Evolutionary conservation across 345 rosid species (phyloP).

Genomic region (Lumnitzera littorea): DNA sequence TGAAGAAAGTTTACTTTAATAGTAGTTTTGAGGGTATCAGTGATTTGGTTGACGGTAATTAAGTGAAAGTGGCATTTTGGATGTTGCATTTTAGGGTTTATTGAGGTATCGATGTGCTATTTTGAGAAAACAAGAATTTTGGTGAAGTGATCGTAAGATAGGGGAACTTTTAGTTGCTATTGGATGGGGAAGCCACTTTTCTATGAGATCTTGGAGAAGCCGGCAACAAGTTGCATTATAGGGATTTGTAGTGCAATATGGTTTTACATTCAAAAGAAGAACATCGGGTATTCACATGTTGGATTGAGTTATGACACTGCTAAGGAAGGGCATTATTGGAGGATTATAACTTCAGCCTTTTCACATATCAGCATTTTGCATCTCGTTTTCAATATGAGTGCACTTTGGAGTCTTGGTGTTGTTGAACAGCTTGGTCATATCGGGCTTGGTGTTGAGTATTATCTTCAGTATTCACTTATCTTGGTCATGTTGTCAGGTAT

Average conservation of each 20-base stretch:
- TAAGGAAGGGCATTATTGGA: constrained; percentile 80
- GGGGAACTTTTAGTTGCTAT: neutral
- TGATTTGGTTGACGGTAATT: too few species aligned
- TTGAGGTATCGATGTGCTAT: too few species aligned
- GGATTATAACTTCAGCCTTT: constrained; percentile 90
- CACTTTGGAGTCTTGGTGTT: constrained; percentile 94
- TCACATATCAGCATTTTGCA: constrained; percentile 90
- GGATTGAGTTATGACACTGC: constrained; percentile 88
- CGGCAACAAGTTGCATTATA: constrained; percentile 74
- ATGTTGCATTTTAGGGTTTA: too few species aligned
- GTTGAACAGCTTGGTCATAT: constrained; percentile 63
- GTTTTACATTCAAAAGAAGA: constrained; percentile 88
- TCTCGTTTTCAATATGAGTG: constrained; percentile 96
- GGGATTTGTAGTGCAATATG: constrained; percentile 68
- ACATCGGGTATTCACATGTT: constrained; percentile 80
- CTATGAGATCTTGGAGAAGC: constrained; percentile 77
- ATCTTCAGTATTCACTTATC: constrained; percentile 85
- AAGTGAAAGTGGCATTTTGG: too few species aligned
- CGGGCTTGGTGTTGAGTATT: constrained; percentile 77
- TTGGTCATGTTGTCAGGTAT: constrained; percentile 66
- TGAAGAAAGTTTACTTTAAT: too few species aligned
- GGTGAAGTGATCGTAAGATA: neutral
- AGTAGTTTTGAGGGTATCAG: too few species aligned
- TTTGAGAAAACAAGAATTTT: too few species aligned
- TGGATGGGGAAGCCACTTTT: constrained; percentile 84